Evolutionary conservation across 2,329 filamentous ascomycete species (phyloP).

Genomic region (Fusarium redolens): DNA sequence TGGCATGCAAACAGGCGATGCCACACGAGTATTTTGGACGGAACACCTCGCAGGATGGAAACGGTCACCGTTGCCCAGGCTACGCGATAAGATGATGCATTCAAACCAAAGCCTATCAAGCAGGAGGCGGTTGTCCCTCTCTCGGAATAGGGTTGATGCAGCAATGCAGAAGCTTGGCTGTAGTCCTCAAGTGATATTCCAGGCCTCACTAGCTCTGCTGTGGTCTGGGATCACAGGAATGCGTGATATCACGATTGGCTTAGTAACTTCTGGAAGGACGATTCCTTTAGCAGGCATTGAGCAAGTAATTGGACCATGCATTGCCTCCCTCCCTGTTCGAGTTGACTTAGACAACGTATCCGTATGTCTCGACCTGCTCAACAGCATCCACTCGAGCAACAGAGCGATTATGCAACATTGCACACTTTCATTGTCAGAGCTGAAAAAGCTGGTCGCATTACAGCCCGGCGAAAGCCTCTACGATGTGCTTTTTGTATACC

Average conservation of each 20-base stretch:
- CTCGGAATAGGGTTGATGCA: constrained; percentile 41
- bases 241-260: constrained; percentile 78
- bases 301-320: constrained; percentile 80
- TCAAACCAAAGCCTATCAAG: constrained; percentile 25
- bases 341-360: constrained; percentile 64
- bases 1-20: constrained; percentile 47
- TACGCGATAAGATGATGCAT: constrained; percentile 46
- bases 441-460: constrained; percentile 70
- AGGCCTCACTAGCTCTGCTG: constrained; percentile 75
- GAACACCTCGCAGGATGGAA: constrained; percentile 69
- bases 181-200: constrained; percentile 78
- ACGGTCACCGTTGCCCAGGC: constrained; percentile 66
- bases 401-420: constrained; percentile 73
- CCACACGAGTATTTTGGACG: constrained; percentile 75
- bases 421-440: constrained; percentile 73
- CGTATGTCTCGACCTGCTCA: constrained; percentile 70
- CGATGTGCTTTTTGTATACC: constrained; percentile 85
- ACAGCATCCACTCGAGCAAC: constrained; percentile 72
- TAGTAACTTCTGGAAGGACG: constrained; percentile 84
- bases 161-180: constrained; percentile 57
- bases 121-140: constrained; percentile 28
- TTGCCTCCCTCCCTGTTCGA: constrained; percentile 80
- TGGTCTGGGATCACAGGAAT: constrained; percentile 73
- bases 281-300: constrained; percentile 78
- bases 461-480: constrained; percentile 71